Conservation (phyloP, 495 filamentous ascomycete species). For the Tuber microsphaerosporum region DNA sequence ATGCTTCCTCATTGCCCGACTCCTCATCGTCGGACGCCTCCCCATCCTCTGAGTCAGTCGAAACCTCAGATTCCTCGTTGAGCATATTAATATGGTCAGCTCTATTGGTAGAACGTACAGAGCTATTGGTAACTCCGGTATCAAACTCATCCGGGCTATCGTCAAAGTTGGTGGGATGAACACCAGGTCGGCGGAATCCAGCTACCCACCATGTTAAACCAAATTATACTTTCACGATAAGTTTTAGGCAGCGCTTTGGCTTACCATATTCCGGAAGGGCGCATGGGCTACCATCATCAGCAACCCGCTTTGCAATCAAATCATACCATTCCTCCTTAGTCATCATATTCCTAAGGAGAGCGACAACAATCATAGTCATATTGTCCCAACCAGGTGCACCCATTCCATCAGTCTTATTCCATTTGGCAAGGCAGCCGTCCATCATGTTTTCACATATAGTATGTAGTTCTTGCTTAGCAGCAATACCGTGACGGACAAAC, state of each 20-base stretch:
- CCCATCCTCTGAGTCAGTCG: constrained; percentile 75
- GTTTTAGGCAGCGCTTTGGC: constrained; percentile 41
- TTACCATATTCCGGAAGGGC: constrained; percentile 91
- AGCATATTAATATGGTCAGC: too few relatives aligned
- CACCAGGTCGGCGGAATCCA: constrained; percentile 88
- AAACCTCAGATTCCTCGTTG: constrained; percentile 53
- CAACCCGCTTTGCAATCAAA: constrained; percentile 84
- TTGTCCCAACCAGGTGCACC: constrained; percentile 96
- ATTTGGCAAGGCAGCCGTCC: constrained; percentile 96
- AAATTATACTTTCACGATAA: constrained; percentile 45
- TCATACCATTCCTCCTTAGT: constrained; percentile 98
- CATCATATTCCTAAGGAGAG: constrained; percentile 69
- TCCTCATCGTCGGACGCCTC: constrained; percentile 80
- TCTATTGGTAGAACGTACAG: too few relatives aligned
- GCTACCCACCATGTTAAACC: constrained; percentile 59
- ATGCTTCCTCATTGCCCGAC: constrained; percentile 52
- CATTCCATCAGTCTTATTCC: constrained; percentile 68
- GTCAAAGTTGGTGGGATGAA: constrained; percentile 74
- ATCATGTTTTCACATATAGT: constrained; percentile 99
- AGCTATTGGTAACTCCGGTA: too few relatives aligned
- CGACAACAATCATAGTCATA: constrained; percentile 95
- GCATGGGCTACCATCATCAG: constrained; percentile 93
- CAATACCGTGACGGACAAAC: constrained; percentile 91
- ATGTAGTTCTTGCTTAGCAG: constrained; percentile 83
- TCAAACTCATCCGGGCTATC: constrained; percentile 44